phyloP scores from a whole-genome alignment of 176 grass and related monocot genomes.

The Musa beccarii region DNA sequence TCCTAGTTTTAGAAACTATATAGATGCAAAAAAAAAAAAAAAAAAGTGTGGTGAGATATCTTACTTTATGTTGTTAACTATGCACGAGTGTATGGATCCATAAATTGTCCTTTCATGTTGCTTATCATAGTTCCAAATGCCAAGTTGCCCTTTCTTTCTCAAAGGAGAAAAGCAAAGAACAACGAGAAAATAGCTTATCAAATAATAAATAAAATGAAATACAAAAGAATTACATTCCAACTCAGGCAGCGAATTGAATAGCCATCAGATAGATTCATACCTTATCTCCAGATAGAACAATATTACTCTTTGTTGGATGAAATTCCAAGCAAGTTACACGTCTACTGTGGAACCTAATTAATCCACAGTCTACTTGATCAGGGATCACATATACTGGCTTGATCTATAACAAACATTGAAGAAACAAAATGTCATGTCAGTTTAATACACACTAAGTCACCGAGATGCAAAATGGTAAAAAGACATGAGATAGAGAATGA shows the following conservation, averaged over 20 bases:
- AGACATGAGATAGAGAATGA: not conserved
- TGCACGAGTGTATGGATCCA: constrained; percentile 75
- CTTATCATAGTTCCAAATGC: constrained; percentile 88
- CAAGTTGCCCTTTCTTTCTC: constrained; percentile 75
- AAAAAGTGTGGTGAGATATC: constrained; percentile 10
- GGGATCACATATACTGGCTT: constrained; percentile 67
- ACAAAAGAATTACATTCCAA: not conserved
- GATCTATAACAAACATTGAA: constrained; percentile 24
- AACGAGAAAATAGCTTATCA: not conserved
- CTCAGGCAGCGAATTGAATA: not conserved
- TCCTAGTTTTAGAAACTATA: not conserved
- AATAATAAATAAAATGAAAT: constrained; percentile 13
- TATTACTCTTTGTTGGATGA: constrained; percentile 66
- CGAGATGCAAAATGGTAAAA: not conserved
- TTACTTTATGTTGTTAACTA: constrained; percentile 92
- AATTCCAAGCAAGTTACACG: constrained; percentile 89
- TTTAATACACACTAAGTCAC: not conserved
- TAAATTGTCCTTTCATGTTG: constrained; percentile 80
- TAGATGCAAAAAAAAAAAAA: not conserved
- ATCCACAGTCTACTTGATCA: constrained; percentile 65
- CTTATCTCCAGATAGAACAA: constrained; percentile 93
- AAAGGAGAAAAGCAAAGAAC: not conserved
- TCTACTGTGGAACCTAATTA: constrained; percentile 76
- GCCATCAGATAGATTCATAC: constrained; percentile 26
- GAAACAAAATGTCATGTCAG: not conserved